These are phyloP conservation scores for Hevea brasiliensis DNA, from an alignment of 345 rosid genomes.

Conservation along the genomic window DNA sequence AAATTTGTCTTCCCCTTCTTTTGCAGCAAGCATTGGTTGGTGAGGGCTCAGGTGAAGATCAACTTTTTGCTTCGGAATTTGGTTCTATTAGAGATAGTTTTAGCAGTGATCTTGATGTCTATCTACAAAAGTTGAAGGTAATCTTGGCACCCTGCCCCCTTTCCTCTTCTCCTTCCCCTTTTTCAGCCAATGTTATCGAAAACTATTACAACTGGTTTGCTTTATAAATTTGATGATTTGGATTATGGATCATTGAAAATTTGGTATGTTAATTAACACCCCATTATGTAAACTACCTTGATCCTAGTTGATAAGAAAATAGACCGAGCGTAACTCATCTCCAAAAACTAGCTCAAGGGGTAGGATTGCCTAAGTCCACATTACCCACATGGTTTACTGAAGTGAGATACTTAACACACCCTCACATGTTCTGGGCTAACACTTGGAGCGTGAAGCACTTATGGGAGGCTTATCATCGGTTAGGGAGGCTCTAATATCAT, in stretches of 20 bases:
- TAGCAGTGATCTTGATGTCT: slow-evolving; percentile 64
- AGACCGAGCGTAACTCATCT: too few relatives aligned
- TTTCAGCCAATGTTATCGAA: background rate
- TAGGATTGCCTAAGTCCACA: too few relatives aligned
- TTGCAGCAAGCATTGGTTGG: slow-evolving; percentile 97
- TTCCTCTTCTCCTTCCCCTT: background rate
- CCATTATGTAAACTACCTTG: background rate
- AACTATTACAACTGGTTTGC: background rate
- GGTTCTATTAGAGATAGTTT: slow-evolving; percentile 48
- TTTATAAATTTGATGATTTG: background rate
- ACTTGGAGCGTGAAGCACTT: too few relatives aligned
- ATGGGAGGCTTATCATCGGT: too few relatives aligned
- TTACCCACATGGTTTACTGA: too few relatives aligned
- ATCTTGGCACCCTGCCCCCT: background rate
- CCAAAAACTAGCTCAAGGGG: too few relatives aligned
- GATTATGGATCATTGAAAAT: background rate
- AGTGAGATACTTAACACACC: too few relatives aligned
- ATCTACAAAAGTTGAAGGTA: slow-evolving; percentile 74
- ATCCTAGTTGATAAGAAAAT: too few relatives aligned
- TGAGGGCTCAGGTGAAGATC: slow-evolving; percentile 82
- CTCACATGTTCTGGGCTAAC: too few relatives aligned
- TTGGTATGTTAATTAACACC: background rate
- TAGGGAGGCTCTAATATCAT: too few relatives aligned
- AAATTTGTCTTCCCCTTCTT: background rate
- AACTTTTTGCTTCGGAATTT: slow-evolving; percentile 69